Base-by-base conservation (phyloP, 2,329 filamentous ascomycete species). In the Monilinia aucupariae region DNA sequence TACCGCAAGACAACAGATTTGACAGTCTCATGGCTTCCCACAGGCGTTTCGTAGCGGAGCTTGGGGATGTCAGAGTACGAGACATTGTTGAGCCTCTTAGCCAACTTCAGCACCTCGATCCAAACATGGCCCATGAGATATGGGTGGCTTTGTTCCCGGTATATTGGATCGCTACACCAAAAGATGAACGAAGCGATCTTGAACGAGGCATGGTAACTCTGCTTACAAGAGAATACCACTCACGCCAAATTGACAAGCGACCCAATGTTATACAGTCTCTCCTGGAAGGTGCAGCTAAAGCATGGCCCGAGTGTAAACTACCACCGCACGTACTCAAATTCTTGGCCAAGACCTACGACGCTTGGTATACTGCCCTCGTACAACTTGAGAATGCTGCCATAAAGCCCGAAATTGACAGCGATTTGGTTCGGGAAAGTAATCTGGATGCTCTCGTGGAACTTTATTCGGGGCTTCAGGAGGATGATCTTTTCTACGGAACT, bases 271-370 rank as follows among this genome's bases (percentile, higher is more conserved):
- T 99, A 3, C 91, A 97, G 71, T 94, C 92, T 9, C 81, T 99
- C 64, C 82, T 99, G 7, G 90, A 96, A 70, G 94, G 91, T 48
- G 89, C 91, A 43, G 90, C 92, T 17, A 89, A 88, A 71, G 87
- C 92, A 2, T 90, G 84, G 77, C 93, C 94, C 0, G 84, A 90
- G 27, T 96, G 94, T 77, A 96, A 94, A 76, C 86, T 99, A 56
- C 94, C 94, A 8, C 91, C 94, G 0, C 94, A 99, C 72, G 91
- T 97, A 45, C 86, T 99, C 78, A 99, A 99, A 74, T 97, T 92
- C 70, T 84, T 96, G 62, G 93, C 92, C 25, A 91, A 90, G 74
- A 96, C 91, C 0, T 99, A 96, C 73, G 92, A 97, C 75, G 90
- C 89, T 0, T 99, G 94, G 96, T 99, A 99, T 74, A 92, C 91